Percentiles rank a stretch among this genome's conserved stretches.
Conservation (phyloP, 2,329 filamentous ascomycete genomes). For the Talaromyces islandicus region DNA sequence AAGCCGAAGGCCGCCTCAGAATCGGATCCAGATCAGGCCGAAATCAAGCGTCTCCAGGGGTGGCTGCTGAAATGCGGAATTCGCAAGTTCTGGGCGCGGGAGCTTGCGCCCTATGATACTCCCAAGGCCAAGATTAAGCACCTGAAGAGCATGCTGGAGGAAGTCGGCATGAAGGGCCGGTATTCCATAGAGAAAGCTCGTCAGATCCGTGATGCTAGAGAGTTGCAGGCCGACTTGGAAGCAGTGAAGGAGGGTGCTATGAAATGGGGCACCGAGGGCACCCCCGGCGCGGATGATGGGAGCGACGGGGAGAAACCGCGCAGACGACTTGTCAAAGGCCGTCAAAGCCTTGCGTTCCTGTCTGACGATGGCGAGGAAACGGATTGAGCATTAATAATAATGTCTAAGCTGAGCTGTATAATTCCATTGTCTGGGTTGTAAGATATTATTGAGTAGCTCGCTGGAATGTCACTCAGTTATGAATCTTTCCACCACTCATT, state of each 20-base stretch:
- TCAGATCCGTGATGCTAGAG: constrained; percentile 80
- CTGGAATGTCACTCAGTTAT: constrained; percentile 14
- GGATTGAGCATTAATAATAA: constrained; percentile 27
- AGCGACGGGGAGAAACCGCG: constrained; percentile 29
- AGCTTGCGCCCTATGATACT: constrained; percentile 71
- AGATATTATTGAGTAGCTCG: background rate
- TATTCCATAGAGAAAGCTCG: constrained; percentile 79
- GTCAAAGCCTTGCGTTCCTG: constrained; percentile 52
- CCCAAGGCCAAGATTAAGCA: constrained; percentile 74
- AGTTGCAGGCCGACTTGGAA: constrained; percentile 78
- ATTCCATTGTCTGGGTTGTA: background rate
- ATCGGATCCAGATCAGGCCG: constrained; percentile 60
- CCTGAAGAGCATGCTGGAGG: constrained; percentile 69
- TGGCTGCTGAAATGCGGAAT: constrained; percentile 87
- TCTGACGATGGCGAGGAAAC: constrained; percentile 63
- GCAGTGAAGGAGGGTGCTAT: constrained; percentile 75
- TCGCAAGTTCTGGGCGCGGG: constrained; percentile 82
- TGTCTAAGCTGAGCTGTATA: background rate
- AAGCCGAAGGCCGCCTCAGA: constrained; percentile 38
- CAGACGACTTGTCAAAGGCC: constrained; percentile 38
- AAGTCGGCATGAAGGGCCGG: constrained; percentile 80
- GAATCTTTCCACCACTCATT: constrained; percentile 51
- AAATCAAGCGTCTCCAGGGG: constrained; percentile 82
- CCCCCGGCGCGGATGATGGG: constrained; percentile 36
- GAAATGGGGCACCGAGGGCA: constrained; percentile 61